Percentiles rank a stretch among this genome's conserved stretches.
These are phyloP conservation scores for Oleoguttula mirabilis DNA, from an alignment of 495 filamentous ascomycete species.

Conservation along the genomic window DNA sequence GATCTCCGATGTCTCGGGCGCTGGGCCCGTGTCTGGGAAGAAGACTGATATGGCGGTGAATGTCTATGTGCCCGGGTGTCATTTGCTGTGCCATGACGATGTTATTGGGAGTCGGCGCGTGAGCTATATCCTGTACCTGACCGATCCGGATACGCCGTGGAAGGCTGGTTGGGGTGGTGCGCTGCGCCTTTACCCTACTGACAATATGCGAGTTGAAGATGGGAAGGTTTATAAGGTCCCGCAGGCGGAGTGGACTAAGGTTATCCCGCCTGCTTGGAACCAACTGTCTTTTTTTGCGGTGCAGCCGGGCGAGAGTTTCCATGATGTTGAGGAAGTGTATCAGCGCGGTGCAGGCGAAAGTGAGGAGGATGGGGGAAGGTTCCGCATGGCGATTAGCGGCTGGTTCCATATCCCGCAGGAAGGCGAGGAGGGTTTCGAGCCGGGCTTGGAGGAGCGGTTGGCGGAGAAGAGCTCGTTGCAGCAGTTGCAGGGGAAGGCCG, in stretches of 20 bases:
- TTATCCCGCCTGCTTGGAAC: constrained; percentile 87
- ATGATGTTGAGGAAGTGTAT: constrained; percentile 98
- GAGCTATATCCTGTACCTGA: constrained; percentile 94
- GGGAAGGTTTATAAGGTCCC: constrained; percentile 53
- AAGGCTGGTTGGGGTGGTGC: constrained; percentile 89
- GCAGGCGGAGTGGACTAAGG: constrained; percentile 44
- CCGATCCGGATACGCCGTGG: constrained; percentile 86
- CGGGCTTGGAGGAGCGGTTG: constrained; percentile 76
- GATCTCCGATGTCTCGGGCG: constrained; percentile 69
- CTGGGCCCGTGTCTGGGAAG: constrained; percentile 73
- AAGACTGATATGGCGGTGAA: constrained; percentile 99
- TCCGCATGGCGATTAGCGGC: constrained; percentile 96
- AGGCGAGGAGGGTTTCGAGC: constrained; percentile 85
- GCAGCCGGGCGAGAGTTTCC: constrained; percentile 92
- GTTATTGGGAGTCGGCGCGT: constrained; percentile 89
- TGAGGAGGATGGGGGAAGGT: constrained; percentile 52
- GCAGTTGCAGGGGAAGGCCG: constrained; percentile 83
- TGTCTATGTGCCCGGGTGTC: constrained; percentile 90
- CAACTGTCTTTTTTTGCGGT: constrained; percentile 97
- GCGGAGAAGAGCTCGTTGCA: constrained; percentile 78
- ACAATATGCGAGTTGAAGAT: constrained; percentile 48
- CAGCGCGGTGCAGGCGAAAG: constrained; percentile 48
- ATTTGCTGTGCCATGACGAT: constrained; percentile 94
- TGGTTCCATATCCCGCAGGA: constrained; percentile 98
- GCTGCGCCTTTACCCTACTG: constrained; percentile 74